Conservation (phyloP, 345 rosid genomes). For the Syzygium grande region DNA sequence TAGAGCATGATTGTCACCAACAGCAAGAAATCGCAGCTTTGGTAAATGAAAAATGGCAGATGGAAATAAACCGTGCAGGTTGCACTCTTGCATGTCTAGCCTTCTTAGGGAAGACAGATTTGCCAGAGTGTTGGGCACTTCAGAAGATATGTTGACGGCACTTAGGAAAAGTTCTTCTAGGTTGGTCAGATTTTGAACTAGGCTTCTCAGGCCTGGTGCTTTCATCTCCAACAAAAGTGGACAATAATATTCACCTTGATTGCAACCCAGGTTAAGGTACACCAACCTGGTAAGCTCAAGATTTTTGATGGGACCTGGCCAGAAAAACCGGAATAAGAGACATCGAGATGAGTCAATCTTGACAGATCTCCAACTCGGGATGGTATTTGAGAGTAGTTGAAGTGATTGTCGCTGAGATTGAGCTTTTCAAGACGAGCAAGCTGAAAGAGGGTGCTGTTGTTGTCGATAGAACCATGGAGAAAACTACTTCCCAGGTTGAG, state of each 20-base stretch:
- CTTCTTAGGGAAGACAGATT: not conserved
- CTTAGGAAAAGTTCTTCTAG: not conserved
- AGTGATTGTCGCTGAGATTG: not conserved
- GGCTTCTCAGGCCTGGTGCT: not conserved
- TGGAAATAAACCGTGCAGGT: not conserved
- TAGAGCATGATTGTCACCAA: accelerated
- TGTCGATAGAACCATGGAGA: not conserved
- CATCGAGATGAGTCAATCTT: slow-evolving; percentile 2
- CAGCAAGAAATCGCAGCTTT: not conserved
- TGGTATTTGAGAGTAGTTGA: not conserved
- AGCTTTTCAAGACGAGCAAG: not conserved
- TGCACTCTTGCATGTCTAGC: not conserved
- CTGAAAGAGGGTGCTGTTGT: not conserved
- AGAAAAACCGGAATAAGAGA: not conserved
- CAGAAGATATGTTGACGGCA: not conserved
- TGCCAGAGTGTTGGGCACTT: not conserved
- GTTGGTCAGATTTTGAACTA: not conserved
- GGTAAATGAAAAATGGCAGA: not conserved
- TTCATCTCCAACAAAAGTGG: not conserved
- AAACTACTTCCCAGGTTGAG: not conserved
- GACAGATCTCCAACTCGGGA: not conserved
- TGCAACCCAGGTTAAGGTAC: not conserved
- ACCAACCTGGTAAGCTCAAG: slow-evolving; percentile 2
- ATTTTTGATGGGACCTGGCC: slow-evolving; percentile 6
- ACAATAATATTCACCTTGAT: not conserved